Evolutionary conservation across 108 stramenopile genomes (phyloP).

Genomic region (Mayamaea pseudoterrestris): DNA sequence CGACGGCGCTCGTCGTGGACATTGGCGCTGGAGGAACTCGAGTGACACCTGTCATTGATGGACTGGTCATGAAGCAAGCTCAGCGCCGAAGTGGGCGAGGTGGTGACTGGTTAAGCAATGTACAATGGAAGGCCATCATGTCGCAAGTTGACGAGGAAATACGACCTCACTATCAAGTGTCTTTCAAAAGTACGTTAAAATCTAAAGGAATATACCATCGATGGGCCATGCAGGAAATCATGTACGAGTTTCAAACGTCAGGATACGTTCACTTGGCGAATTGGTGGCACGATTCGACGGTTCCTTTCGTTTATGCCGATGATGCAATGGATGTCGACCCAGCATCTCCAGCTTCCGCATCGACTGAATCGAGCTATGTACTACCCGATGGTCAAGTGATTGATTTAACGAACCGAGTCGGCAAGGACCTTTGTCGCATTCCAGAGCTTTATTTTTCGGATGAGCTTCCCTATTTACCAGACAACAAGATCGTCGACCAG

Average conservation of each 20-base stretch:
- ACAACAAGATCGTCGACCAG: slow-evolving; percentile 2
- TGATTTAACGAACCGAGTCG: slow-evolving; percentile 32
- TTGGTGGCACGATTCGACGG: slow-evolving; percentile 7
- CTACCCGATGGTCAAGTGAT: slow-evolving; percentile 55
- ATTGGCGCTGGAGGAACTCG: slow-evolving; percentile 55
- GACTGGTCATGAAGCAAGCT: slow-evolving; percentile 46
- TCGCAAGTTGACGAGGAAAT: slow-evolving; percentile 22
- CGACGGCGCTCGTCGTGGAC: slow-evolving; percentile 66
- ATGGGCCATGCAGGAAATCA: slow-evolving; percentile 61
- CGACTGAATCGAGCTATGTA: background rate
- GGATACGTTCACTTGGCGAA: slow-evolving; percentile 8
- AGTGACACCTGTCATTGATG: slow-evolving; percentile 77
- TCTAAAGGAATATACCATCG: slow-evolving; percentile 27
- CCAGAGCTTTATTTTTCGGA: slow-evolving; percentile 59
- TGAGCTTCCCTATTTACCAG: slow-evolving; percentile 28
- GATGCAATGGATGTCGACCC: background rate
- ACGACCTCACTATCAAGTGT: slow-evolving; percentile 38
- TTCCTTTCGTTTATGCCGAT: background rate
- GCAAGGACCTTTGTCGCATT: slow-evolving; percentile 48
- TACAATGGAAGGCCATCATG: slow-evolving; percentile 46
- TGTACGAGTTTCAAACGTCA: slow-evolving; percentile 68
- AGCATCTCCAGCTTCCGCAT: slow-evolving; percentile 10
- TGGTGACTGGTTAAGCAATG: slow-evolving; percentile 59
- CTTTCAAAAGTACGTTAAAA: slow-evolving; percentile 8
- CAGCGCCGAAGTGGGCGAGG: slow-evolving; percentile 61